A percentile compares a stretch with the other conserved stretches of the same genome.
phyloP scores from a whole-genome alignment of 345 rosid genomes.

The Hypericum perforatum region DNA sequence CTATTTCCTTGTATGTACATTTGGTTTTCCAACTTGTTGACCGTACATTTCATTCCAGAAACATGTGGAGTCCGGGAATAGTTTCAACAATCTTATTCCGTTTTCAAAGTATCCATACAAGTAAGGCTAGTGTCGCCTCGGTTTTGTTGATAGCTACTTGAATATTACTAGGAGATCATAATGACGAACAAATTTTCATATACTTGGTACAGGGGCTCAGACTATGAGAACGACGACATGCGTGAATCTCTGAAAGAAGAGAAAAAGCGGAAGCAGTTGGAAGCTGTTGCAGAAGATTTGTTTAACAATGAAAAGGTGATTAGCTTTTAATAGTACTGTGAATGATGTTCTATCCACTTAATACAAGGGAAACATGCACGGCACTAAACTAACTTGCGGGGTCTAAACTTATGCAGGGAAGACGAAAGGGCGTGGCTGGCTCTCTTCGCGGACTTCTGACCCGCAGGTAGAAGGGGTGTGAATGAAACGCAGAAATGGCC shows the following conservation, averaged over 20 bases:
- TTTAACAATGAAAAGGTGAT: conserved; percentile 64
- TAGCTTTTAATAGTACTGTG: not conserved
- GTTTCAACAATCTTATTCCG: conserved; percentile 76
- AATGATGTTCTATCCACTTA: too few species aligned
- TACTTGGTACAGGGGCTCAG: conserved; percentile 40
- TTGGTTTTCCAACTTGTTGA: not conserved
- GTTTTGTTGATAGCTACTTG: not conserved
- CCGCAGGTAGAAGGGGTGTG: too few species aligned
- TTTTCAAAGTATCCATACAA: conserved; percentile 75
- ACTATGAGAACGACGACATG: conserved; percentile 32
- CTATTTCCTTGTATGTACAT: not conserved
- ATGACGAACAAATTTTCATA: not conserved
- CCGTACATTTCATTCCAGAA: conserved; percentile 27
- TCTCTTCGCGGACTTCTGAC: too few species aligned
- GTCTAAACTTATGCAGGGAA: too few species aligned
- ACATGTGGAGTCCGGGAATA: conserved; percentile 63
- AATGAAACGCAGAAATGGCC: too few species aligned
- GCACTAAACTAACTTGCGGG: too few species aligned
- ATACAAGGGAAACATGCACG: too few species aligned
- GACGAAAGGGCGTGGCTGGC: too few species aligned
- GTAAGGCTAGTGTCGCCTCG: conserved; percentile 26
- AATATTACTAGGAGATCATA: not conserved
- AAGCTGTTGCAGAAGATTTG: conserved; percentile 82
- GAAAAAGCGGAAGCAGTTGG: conserved; percentile 71
- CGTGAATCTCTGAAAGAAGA: conserved; percentile 60